Evolutionary conservation across 139 green algal species (phyloP), one percentile per base, ranked within the genome.

Genomic region (Coelastrella sp.): DNA sequence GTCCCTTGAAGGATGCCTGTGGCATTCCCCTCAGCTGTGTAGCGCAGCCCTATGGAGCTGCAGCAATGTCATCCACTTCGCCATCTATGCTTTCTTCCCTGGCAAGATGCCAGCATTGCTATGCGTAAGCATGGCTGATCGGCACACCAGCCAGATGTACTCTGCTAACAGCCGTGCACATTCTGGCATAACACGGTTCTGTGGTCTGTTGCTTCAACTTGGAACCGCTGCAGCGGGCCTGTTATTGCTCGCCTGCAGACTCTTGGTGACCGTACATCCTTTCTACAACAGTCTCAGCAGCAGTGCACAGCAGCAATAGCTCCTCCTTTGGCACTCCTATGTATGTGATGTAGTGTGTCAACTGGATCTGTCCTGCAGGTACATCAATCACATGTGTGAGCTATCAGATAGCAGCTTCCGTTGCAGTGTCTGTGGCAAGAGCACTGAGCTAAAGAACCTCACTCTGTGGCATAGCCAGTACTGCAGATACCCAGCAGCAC

Each of bases 341-440:
- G 32, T 47, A 47, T 47, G 32, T 47, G 32, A 47, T 47, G 32
- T 47, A 47, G 32, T 47, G 32, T 47, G 19, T 85, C 61, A 60
- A 56, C 0, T n/a, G 14, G 7, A 16, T 56, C 17, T 60, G 20
- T 14, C 8, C 6, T 68, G 82, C 92, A 96, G 93, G 23, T 97
- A 97, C 89, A 93, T 96, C 78, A 97, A 96, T 80, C 75, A 86
- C 71, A 91, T 95, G 64, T 97, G 94, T 82, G 54, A 88, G 7
- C 93, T 97, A 19, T 90, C 94, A 17, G 60, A 75, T 4, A 81
- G 60, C 19, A 90, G 93, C 57, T 97, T 96, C 94, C 75, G 68
- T 0, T 98, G 96, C 93, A 91, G 93, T 8, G 88, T 98, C 57
- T 98, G 96, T 86, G 95, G 96, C 57, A 81, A 73, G 32, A 85